These are phyloP conservation scores for Myxozyma neotropica DNA, from an alignment of 805 yeast species.

Conservation along the genomic window DNA sequence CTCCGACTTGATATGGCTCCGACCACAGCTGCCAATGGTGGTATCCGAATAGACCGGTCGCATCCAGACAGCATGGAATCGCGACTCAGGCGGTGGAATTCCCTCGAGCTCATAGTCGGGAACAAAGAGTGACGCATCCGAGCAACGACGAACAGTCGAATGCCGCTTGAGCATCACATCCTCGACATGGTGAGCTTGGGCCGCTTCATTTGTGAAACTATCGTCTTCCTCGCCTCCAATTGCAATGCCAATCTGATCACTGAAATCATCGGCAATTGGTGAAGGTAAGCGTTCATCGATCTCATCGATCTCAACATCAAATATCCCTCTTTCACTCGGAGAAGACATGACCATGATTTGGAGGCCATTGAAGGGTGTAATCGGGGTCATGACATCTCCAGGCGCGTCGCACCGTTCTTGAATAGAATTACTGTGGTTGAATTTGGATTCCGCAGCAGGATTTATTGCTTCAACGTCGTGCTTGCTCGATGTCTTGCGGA, in stretches of 20 bases:
- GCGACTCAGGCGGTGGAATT: constrained; percentile 11
- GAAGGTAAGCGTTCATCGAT: not conserved
- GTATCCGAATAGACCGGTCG: not conserved
- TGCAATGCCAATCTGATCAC: not conserved
- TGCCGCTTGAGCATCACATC: not conserved
- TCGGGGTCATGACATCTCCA: not conserved
- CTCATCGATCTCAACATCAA: not conserved
- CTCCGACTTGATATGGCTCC: not conserved
- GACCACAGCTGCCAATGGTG: not conserved
- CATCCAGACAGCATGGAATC: constrained; percentile 18
- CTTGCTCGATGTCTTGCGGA: not conserved
- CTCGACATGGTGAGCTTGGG: not conserved
- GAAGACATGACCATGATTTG: not conserved
- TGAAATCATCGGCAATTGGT: not conserved
- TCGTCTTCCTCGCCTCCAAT: not conserved
- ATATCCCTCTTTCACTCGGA: too few relatives aligned
- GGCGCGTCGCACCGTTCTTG: not conserved
- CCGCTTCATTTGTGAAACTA: not conserved
- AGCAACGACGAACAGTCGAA: constrained; percentile 7
- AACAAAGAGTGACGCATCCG: not conserved
- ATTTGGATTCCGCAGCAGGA: not conserved
- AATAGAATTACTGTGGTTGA: not conserved
- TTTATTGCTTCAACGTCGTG: not conserved
- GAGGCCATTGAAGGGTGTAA: not conserved
- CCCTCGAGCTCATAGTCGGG: constrained; percentile 9